These are phyloP conservation scores for Crithidia bombi DNA, from an alignment of 208 protist genomes.

Conservation along the genomic window DNA sequence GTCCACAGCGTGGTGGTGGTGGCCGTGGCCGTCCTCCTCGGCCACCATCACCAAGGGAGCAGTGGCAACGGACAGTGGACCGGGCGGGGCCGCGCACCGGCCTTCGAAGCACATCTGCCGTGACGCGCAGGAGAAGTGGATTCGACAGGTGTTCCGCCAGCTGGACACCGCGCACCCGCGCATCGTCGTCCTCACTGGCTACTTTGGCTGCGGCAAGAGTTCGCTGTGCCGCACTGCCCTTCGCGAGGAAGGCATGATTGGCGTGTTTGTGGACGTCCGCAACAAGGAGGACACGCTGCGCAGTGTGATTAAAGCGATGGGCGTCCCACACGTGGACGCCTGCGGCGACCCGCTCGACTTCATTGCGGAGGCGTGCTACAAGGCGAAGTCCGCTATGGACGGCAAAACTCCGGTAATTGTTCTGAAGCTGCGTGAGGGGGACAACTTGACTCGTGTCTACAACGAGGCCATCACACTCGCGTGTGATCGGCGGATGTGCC, in stretches of 20 bases:
- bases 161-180: constrained; percentile 60
- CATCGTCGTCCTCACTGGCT: constrained; percentile 70
- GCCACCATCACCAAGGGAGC: not conserved
- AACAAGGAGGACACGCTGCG: constrained; percentile 77
- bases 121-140: constrained; percentile 44
- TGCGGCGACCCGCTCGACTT: constrained; percentile 89
- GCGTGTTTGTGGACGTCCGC: constrained; percentile 80
- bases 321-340: constrained; percentile 80
- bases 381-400: constrained; percentile 53
- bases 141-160: constrained; percentile 49
- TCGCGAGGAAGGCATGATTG: constrained; percentile 59
- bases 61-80: not conserved
- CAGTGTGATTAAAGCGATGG: constrained; percentile 68
- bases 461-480: constrained; percentile 66
- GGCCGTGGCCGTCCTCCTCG: not conserved
- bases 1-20: not conserved
- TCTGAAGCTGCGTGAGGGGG: constrained; percentile 65
- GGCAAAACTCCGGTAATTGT: constrained; percentile 66
- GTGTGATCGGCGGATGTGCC: constrained; percentile 70
- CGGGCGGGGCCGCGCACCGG: not conserved
- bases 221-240: constrained; percentile 61
- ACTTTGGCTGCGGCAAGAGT: constrained; percentile 80
- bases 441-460: constrained; percentile 64
- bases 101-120: constrained; percentile 29
- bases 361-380: constrained; percentile 70